A percentile compares a stretch with the other conserved stretches of the same genome.
Conservation (phyloP, 164 flowering plant species). For the Amborella trichopoda region DNA sequence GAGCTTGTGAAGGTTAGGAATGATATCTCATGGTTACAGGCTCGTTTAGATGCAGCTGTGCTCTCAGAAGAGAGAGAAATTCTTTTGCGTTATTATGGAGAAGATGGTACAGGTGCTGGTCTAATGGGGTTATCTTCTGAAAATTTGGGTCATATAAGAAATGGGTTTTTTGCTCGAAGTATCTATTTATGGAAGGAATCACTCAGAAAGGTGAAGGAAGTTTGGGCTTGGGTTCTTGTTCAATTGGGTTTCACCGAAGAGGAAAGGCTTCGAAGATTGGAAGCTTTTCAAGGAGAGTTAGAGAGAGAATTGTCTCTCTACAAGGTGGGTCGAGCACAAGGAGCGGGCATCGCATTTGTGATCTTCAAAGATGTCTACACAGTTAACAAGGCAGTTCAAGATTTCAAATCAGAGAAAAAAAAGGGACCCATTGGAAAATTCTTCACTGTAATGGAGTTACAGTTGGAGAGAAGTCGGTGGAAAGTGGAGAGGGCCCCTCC, state of each 20-base stretch:
- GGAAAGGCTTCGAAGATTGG: constrained; percentile 58
- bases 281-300: constrained; percentile 56
- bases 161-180: neutral
- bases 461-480: constrained; percentile 81
- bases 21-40: constrained; percentile 73
- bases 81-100: constrained; percentile 14
- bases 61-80: constrained; percentile 24
- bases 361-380: constrained; percentile 90
- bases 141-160: constrained; percentile 10
- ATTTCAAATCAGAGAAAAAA: constrained; percentile 66
- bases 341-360: constrained; percentile 96
- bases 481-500: constrained; percentile 93
- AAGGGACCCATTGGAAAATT: constrained; percentile 62
- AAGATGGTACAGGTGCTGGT: neutral
- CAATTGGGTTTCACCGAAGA: constrained; percentile 70
- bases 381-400: constrained; percentile 89
- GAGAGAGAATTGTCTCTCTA: constrained; percentile 66
- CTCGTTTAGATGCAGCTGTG: constrained; percentile 48
- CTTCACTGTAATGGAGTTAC: constrained; percentile 77
- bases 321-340: constrained; percentile 75
- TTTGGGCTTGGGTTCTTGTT: constrained; percentile 27
- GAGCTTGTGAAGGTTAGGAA: constrained; percentile 69
- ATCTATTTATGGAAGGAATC: neutral
- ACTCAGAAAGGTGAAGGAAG: constrained; percentile 29
- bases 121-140: too few species aligned